Evolutionary conservation across 192 early-diverging fungal genomes (phyloP), one percentile per base, ranked within the genome.

Genomic region (Cladochytrium replicatum): DNA sequence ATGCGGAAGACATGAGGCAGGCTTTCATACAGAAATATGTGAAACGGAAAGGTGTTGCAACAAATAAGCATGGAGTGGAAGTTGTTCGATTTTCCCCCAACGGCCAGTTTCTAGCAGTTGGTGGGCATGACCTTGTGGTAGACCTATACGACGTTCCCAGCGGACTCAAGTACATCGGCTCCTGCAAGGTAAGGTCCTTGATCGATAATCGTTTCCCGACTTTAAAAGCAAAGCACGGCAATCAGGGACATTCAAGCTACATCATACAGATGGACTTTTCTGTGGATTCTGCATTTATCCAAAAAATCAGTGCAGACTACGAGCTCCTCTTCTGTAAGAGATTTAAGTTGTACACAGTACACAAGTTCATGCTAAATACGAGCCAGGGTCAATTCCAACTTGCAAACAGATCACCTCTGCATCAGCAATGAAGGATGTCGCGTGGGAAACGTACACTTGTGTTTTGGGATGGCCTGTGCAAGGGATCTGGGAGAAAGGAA

Each of bases 261-360:
- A 29, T 59, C 11, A 52, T 27, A 13, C 44, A 54, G 28, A 30
- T 59, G 43, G 57, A 59, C 41, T 59, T 49, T 49, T 59, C 57
- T 0, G 23, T 17, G 1, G 24, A 21, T 26, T 59, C 57, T 26
- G 41, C 39, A 19, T 28, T 29, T 27, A 13, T 59, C 5, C 50
- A 41, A 30, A 55, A 42, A 6, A 47, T 53, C 32, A 59, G 57
- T 28, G 25, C 24, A 7, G 34, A 30, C 19, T 47, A 23, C 22
- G 57, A 59, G 34, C 30, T 59, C 6, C 8, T 59, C 0, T 40
- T 31, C 39, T 59, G 57, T 59, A 27, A 7, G 48, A 25, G 22
- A 29, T 46, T 5, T 28, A 13, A 0, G 15, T n/a, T n/a, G n/a
- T n/a, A n/a, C n/a, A n/a, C n/a, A n/a, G n/a, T n/a, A n/a, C n/a